These are phyloP conservation scores for Friedmanniomyces simplex DNA, from an alignment of 495 filamentous ascomycete genomes.

Conservation along the genomic window DNA sequence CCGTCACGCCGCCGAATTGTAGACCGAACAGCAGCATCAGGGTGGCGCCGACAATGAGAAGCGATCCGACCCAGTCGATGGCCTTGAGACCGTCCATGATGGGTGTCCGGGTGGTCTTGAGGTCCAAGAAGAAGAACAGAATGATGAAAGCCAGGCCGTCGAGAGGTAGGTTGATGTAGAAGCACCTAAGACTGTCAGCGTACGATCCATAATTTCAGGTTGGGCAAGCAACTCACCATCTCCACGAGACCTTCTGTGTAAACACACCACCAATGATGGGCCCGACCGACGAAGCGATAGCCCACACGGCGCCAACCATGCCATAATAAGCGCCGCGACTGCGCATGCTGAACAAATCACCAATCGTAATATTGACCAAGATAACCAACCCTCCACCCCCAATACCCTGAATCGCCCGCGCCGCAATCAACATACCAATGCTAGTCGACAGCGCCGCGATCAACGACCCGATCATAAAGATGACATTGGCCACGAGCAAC, in stretches of 20 bases:
- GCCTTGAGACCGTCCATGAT: slow-evolving; percentile 58
- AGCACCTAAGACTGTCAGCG: slow-evolving; percentile 23
- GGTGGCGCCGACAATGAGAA: slow-evolving; percentile 63
- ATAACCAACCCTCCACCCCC: slow-evolving; percentile 75
- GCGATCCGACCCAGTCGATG: slow-evolving; percentile 63
- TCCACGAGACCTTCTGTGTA: slow-evolving; percentile 42
- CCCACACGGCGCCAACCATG: slow-evolving; percentile 35
- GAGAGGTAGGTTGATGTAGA: slow-evolving; percentile 50
- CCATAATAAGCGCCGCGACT: slow-evolving; percentile 35
- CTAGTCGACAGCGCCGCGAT: slow-evolving; percentile 56
- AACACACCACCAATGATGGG: slow-evolving; percentile 34
- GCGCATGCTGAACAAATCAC: slow-evolving; percentile 67
- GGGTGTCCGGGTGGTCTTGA: slow-evolving; percentile 66
- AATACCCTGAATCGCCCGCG: slow-evolving; percentile 69
- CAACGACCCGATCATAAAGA: slow-evolving; percentile 70
- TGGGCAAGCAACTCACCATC: slow-evolving; percentile 44
- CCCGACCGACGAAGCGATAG: slow-evolving; percentile 32
- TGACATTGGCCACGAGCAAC: slow-evolving; percentile 55
- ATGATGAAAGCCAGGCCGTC: slow-evolving; percentile 58
- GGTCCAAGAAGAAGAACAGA: slow-evolving; percentile 58
- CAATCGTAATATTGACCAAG: slow-evolving; percentile 71
- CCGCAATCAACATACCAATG: slow-evolving; percentile 65
- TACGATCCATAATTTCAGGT: slow-evolving; percentile 45
- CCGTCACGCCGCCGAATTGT: slow-evolving; percentile 64
- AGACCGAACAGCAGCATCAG: slow-evolving; percentile 75